Evolutionary conservation across 2,329 filamentous ascomycete genomes (phyloP).

Genomic region (Pseudofabraea citricarpa): DNA sequence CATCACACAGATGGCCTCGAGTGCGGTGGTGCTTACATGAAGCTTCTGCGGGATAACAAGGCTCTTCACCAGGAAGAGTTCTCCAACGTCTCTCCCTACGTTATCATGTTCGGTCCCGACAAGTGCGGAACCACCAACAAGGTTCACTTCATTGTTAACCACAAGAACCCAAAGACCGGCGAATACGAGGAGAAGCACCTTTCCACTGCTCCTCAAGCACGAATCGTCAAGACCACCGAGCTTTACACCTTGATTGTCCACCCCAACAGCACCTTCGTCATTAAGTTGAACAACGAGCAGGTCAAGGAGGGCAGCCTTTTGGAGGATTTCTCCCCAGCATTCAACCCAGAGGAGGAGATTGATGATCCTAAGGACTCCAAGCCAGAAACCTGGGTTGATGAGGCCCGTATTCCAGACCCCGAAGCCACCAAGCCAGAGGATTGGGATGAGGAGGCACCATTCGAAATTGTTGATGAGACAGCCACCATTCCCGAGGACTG

Average conservation of each 20-base stretch:
- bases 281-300: conserved; percentile 85
- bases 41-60: conserved; percentile 97
- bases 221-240: conserved; percentile 85
- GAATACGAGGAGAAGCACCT: conserved; percentile 99
- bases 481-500: conserved; percentile 91
- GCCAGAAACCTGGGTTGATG: conserved; percentile 93
- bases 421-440: conserved; percentile 95
- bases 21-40: conserved; percentile 98
- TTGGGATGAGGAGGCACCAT: conserved; percentile 98
- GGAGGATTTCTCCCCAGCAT: conserved; percentile 87
- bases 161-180: conserved; percentile 99
- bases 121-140: conserved; percentile 99
- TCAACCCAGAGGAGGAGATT: conserved; percentile 94
- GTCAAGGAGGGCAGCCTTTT: conserved; percentile 87
- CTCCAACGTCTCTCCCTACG: conserved; percentile 93
- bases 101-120: conserved; percentile 99
- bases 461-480: conserved; percentile 90
- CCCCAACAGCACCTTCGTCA: conserved; percentile 91
- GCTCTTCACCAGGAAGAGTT: conserved; percentile 97
- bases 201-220: conserved; percentile 73
- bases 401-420: conserved; percentile 84
- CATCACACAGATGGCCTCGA: conserved; percentile 72
- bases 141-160: conserved; percentile 97
- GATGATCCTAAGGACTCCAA: conserved; percentile 91
- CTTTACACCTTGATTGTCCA: conserved; percentile 97